Base-by-base conservation (phyloP, 176 grass and related monocot genomes). In the Tuctoria greenei region DNA sequence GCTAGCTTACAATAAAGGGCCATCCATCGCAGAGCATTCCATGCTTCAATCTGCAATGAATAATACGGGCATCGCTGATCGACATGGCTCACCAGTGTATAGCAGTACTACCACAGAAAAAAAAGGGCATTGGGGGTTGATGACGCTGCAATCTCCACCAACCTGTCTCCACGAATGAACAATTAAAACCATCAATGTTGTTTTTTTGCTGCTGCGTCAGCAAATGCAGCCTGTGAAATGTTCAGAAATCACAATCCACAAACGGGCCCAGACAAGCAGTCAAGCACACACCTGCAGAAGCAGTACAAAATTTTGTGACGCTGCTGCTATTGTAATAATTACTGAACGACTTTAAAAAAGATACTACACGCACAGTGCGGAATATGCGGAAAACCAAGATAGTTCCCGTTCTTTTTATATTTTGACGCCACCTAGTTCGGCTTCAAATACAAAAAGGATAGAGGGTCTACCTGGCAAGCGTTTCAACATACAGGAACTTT, bases 151-250 rank as follows among this genome's bases (percentile, higher is more conserved):
- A 25, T 69, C 25, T 62, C 47, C 74, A 88, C 86, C 80, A 83
- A 69, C 86, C 80, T 79, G 80, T 74, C 80, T 61, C 75, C 86
- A 83, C 86, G 75, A 36, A 54, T 5, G 61, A 26, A 61, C 76
- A 66, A 56, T 23, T n/a, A 51, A 23, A 7, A 61, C 25, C 71
- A 54, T 69, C 62, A 34, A 52, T 43, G 85, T 40, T 58, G 55
- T 23, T 26, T 58, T 23, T 26, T 58, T 20, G 8, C 59, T 38
- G 2, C 69, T n/a, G n/a, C 16, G 68, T 20, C 43, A 28, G 44
- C 8, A 54, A 55, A 46, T 46, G 61, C 28, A 59, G 21, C 28
- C 8, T 39, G 41, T 26, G 52, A 25, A 61, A 43, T 34, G 75
- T 27, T 67, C 60, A 17, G 49, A 12, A 39, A 27, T 59, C 79